phyloP scores from a whole-genome alignment of 163 green algal genomes.

The Chlorella variabilis region DNA sequence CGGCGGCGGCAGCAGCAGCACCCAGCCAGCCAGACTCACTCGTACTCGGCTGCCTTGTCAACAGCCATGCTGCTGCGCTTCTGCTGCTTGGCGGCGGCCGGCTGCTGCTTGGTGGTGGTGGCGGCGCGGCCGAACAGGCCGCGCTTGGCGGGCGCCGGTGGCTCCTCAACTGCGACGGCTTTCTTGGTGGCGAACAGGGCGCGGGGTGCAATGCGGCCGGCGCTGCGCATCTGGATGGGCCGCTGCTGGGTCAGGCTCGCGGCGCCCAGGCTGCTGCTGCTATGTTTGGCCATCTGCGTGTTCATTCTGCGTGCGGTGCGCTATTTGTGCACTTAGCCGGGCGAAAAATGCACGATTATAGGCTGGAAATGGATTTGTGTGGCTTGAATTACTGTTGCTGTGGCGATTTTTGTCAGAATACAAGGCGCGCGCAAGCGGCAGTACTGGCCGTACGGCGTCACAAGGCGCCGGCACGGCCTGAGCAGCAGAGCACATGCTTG shows the following conservation, averaged over 20 bases:
- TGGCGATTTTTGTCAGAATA: no score
- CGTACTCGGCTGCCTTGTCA: conserved; percentile 39
- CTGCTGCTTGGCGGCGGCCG: not conserved
- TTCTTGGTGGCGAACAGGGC: conserved; percentile 9
- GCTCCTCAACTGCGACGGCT: not conserved
- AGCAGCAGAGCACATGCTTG: no score
- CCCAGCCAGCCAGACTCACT: not conserved
- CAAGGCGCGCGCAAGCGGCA: not conserved
- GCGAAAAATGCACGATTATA: not conserved
- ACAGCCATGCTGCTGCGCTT: conserved; percentile 7
- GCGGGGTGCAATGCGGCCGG: not conserved
- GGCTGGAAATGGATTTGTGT: not conserved
- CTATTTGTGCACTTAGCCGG: not conserved
- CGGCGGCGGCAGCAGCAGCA: no score
- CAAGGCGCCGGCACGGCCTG: not conserved
- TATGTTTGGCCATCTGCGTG: not conserved
- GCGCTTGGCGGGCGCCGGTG: not conserved
- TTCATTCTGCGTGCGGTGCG: not conserved
- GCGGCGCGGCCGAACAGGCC: not conserved
- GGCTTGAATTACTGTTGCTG: not conserved
- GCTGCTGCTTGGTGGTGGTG: not conserved
- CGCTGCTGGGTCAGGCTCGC: not conserved
- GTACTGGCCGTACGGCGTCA: no score
- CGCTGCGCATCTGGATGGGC: not conserved
- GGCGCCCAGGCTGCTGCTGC: not conserved